A percentile compares a stretch with the other conserved stretches of the same genome.
These are phyloP conservation scores for Fusarium decemcellulare DNA, from an alignment of 2,329 filamentous ascomycete genomes.

Conservation along the genomic window DNA sequence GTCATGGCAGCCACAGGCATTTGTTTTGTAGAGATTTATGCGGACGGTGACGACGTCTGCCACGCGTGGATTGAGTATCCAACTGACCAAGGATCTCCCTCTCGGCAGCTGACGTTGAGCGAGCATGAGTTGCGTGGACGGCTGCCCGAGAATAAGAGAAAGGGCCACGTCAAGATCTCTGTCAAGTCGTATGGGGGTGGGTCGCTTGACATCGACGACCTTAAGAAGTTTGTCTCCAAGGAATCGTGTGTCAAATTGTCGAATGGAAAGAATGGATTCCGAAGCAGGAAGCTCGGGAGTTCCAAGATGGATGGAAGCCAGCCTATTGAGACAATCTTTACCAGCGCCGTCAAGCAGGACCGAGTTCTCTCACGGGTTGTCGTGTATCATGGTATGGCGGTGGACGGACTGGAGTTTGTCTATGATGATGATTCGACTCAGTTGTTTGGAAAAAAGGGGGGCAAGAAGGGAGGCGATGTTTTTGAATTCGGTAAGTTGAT, in stretches of 20 bases:
- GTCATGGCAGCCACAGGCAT: conserved; percentile 86
- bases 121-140: conserved; percentile 81
- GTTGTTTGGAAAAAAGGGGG: conserved; percentile 86
- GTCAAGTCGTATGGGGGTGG: conserved; percentile 85
- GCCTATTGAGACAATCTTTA: conserved; percentile 81
- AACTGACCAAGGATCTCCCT: conserved; percentile 72
- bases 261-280: conserved; percentile 78
- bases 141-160: conserved; percentile 80
- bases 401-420: conserved; percentile 92
- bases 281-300: conserved; percentile 80
- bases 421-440: conserved; percentile 91
- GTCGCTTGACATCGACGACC: conserved; percentile 82
- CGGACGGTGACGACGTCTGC: conserved; percentile 85
- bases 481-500: conserved; percentile 80
- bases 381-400: conserved; percentile 81
- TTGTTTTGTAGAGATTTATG: conserved; percentile 86
- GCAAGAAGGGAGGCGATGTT: conserved; percentile 76
- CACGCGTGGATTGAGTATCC: conserved; percentile 86
- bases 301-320: conserved; percentile 79
- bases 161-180: conserved; percentile 77
- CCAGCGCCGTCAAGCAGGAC: conserved; percentile 75
- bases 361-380: conserved; percentile 82
- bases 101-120: conserved; percentile 80
- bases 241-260: conserved; percentile 81
- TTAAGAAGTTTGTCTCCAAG: conserved; percentile 79